phyloP scores from a whole-genome alignment of 768 basidiomycete species.

The Cyclocybe aegerita region DNA sequence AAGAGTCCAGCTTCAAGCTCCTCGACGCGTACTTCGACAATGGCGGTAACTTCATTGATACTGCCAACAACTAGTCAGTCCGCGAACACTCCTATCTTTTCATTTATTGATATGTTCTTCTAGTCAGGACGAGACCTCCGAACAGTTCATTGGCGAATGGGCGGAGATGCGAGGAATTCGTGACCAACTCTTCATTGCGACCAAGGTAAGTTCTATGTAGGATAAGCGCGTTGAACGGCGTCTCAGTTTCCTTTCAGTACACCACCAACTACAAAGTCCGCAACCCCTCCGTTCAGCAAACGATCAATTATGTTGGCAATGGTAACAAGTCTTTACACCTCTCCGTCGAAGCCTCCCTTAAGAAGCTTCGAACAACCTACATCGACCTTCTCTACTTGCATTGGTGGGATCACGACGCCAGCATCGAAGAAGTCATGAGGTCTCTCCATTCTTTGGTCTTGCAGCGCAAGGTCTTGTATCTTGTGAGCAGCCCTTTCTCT shows the following conservation, averaged over 20 bases:
- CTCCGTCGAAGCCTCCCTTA: slow-evolving; percentile 41
- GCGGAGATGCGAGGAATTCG: slow-evolving; percentile 42
- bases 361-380: slow-evolving; percentile 44
- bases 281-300: slow-evolving; percentile 24
- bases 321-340: slow-evolving; percentile 41
- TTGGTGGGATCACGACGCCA: slow-evolving; percentile 53
- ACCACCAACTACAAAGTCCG: slow-evolving; percentile 26
- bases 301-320: slow-evolving; percentile 49
- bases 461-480: slow-evolving; percentile 52
- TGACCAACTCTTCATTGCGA: slow-evolving; percentile 48
- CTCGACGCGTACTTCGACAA: slow-evolving; percentile 41
- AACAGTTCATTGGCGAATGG: slow-evolving; percentile 55
- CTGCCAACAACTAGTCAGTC: slow-evolving; percentile 43
- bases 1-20: slow-evolving; percentile 45
- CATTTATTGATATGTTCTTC: neutral
- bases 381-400: slow-evolving; percentile 49
- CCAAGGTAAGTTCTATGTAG: slow-evolving; percentile 31
- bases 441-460: slow-evolving; percentile 50
- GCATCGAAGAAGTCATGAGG: slow-evolving; percentile 58
- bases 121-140: slow-evolving; percentile 55
- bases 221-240: neutral
- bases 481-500: too few species aligned
- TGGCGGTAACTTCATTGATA: slow-evolving; percentile 51
- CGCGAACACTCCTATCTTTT: neutral
- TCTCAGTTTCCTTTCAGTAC: slow-evolving; percentile 21